Evolutionary conservation across 208 protist species (phyloP).

Genomic region (Leishmania martiniquensis): DNA sequence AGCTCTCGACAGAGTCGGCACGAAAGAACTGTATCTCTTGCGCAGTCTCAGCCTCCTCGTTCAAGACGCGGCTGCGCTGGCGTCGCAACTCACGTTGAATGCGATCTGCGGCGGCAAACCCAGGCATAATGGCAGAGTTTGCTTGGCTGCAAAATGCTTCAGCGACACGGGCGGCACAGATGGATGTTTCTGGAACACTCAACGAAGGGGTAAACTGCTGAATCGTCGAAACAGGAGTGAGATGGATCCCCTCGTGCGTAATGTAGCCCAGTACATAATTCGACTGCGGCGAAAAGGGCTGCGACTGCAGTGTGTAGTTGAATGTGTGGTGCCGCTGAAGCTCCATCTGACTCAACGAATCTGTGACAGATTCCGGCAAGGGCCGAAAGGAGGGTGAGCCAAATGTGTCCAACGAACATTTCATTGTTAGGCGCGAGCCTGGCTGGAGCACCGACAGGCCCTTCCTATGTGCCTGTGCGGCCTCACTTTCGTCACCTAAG

Average conservation of each 20-base stretch:
- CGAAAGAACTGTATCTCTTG: conserved; percentile 63
- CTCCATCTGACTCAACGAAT: conserved; percentile 23
- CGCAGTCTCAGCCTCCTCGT: conserved; percentile 57
- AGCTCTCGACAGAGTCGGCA: conserved; percentile 57
- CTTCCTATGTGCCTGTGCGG: not conserved
- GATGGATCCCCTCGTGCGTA: conserved; percentile 53
- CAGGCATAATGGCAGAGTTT: conserved; percentile 35
- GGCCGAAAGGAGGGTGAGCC: conserved; percentile 63
- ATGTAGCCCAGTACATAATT: conserved; percentile 76
- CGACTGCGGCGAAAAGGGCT: conserved; percentile 68
- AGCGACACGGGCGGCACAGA: conserved; percentile 36
- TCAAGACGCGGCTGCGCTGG: conserved; percentile 77
- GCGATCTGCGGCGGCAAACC: conserved; percentile 57
- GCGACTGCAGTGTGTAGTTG: conserved; percentile 70
- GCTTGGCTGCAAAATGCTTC: conserved; percentile 48
- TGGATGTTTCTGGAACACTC: conserved; percentile 4
- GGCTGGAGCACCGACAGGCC: conserved; percentile 31
- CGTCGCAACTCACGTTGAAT: conserved; percentile 70
- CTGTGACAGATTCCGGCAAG: not conserved
- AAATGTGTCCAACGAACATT: conserved; percentile 76
- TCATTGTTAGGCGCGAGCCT: conserved; percentile 72
- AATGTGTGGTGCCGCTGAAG: conserved; percentile 42
- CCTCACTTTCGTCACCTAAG: not conserved
- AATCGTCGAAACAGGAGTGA: conserved; percentile 67
- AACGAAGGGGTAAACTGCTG: conserved; percentile 44